Evolutionary conservation across 2,329 filamentous ascomycete species (phyloP), one percentile per base, ranked within the genome.

Genomic region (Pseudocercospora eumusae): DNA sequence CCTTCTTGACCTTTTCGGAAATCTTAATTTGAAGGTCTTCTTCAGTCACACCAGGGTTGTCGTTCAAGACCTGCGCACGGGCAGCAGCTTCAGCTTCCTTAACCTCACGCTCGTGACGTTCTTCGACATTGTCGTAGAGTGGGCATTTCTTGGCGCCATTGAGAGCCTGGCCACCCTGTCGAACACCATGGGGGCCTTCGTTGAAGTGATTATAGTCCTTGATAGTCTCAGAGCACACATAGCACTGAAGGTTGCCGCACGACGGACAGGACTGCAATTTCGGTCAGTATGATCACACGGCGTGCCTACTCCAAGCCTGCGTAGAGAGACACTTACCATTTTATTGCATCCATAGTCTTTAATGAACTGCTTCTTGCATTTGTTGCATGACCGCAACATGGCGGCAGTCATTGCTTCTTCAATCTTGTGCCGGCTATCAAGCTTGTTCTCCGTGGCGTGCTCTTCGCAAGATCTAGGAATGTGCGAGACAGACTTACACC

Each of bases 331-430:
- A 58, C 65, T 36, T 57, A 67, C 66, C 84, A 96, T 91, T 76
- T 93, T 93, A 77, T 96, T 96, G 78, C 92, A 96, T 2, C 92
- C 92, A 31, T 79, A 74, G 36, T 88, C 84, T 72, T 96, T 96
- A 73, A 96, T 83, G 69, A 93, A 95, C 0, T 87, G 86, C n/a
- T 86, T 84, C n/a, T 82, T 79, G 76, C 89, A 88, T 65, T 79
- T 80, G 64, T 91, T 91, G 80, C 92, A 96, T 27, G 80, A 86
- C 20, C 92, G 84, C 58, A 96, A 89, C 67, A 96, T 70, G 1
- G 92, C 92, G 15, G 84, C 82, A 2, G 89, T 91, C 89, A 93
- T 93, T 20, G 91, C 91, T 73, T 96, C 91, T 74, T 96, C 92
- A 28, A 96, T 85, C 3, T 80, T 75, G 65, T 88, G 89, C 15